Evolutionary conservation across 257 asterid genomes (phyloP).

Genomic region (Linderniella brevidens): DNA sequence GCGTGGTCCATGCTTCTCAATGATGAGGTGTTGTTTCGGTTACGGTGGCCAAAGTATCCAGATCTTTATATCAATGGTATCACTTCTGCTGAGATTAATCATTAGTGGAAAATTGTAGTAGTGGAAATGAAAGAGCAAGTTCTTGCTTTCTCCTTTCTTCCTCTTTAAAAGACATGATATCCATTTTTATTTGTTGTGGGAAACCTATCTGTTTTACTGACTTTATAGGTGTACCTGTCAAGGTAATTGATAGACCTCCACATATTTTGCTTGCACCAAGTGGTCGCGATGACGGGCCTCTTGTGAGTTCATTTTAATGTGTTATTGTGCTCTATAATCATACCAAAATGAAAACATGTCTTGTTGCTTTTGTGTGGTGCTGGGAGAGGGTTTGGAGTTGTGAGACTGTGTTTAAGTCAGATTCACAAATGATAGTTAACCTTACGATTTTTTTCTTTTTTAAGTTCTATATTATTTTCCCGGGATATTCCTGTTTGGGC

Average conservation of each 20-base stretch:
- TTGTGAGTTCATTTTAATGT: conserved; percentile 38
- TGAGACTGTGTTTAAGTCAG: too few relatives aligned
- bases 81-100: conserved; percentile 12
- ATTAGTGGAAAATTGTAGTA: neutral
- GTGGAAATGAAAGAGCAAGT: too few relatives aligned
- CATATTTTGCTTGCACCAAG: conserved; percentile 79
- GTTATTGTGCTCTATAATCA: neutral
- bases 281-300: conserved; percentile 96
- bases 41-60: conserved; percentile 99
- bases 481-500: neutral
- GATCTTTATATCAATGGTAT: conserved; percentile 92
- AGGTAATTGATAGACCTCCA: conserved; percentile 85
- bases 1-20: conserved; percentile 88
- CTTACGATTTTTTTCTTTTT: too few relatives aligned
- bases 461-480: too few relatives aligned
- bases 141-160: too few relatives aligned
- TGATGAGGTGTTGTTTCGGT: conserved; percentile 89
- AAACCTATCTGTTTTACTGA: conserved; percentile 10
- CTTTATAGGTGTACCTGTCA: conserved; percentile 65
- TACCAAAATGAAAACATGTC: conserved; percentile 8
- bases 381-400: too few relatives aligned
- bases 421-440: too few relatives aligned
- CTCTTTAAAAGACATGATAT: neutral
- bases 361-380: conserved; percentile 17
- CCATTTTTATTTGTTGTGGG: neutral